Evolutionary conservation across 768 basidiomycete genomes (phyloP).

Genomic region (Psilocybe cyanescens): DNA sequence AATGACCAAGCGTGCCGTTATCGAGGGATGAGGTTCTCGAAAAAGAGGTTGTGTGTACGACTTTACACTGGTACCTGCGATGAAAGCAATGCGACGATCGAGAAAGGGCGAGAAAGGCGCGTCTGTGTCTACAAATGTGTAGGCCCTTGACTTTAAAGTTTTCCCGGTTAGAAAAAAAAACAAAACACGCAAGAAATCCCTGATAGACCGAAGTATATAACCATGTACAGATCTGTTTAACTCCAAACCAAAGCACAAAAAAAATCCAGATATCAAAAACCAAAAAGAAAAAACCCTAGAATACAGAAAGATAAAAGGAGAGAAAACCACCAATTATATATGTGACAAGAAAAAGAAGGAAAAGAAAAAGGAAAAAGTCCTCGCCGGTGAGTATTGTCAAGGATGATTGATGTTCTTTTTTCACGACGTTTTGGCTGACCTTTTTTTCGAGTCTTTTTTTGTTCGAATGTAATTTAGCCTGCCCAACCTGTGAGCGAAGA

Average conservation of each 20-base stretch:
- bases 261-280: background rate
- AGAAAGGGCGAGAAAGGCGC: background rate
- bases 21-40: background rate
- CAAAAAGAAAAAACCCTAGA: constrained; percentile 4
- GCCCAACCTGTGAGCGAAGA: constrained; percentile 56
- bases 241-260: background rate
- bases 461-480: constrained; percentile 32
- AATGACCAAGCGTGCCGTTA: background rate
- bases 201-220: background rate
- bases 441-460: background rate
- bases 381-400: background rate
- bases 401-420: background rate
- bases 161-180: background rate
- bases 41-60: no score
- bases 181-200: background rate
- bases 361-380: constrained; percentile 1
- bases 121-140: background rate
- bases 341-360: background rate
- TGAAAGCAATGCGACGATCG: background rate
- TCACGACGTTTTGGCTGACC: background rate
- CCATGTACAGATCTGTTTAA: background rate
- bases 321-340: constrained; percentile 5
- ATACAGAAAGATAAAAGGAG: constrained; percentile 8
- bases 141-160: no score
- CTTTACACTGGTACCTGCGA: no score